Conservation (phyloP, 2,329 filamentous ascomycete species). For the Paraphaeosphaeria sporulosa region DNA sequence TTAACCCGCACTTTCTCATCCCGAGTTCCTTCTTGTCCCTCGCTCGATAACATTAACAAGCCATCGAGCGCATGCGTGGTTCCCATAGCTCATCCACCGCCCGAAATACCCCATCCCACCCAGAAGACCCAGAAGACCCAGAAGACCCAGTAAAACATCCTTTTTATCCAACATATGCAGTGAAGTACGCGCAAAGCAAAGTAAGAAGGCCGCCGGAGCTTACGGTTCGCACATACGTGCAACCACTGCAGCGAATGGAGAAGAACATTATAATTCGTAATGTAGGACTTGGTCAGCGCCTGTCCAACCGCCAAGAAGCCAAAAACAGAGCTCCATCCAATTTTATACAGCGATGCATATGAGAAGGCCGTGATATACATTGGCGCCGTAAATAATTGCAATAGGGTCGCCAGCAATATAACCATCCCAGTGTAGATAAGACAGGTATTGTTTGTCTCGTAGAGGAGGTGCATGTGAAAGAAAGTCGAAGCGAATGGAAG, state of each 20-base stretch:
- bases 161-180: slow-evolving; percentile 3
- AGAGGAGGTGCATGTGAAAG: neutral
- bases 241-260: neutral
- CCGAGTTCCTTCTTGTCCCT: neutral
- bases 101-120: neutral
- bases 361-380: slow-evolving; percentile 30
- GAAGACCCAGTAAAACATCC: neutral
- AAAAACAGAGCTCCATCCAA: slow-evolving; percentile 5
- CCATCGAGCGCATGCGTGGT: neutral
- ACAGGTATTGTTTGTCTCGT: slow-evolving; percentile 2
- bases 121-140: neutral
- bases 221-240: neutral
- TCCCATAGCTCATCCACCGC: neutral
- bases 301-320: neutral
- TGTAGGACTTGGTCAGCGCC: neutral
- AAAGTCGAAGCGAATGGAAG: slow-evolving; percentile 8
- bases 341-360: slow-evolving; percentile 27
- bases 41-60: neutral
- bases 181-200: neutral
- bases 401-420: slow-evolving; percentile 18
- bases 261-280: slow-evolving; percentile 1
- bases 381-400: slow-evolving; percentile 22
- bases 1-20: neutral
- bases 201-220: neutral
- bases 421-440: slow-evolving; percentile 16